These are phyloP conservation scores for Camelina neglecta DNA, from an alignment of 345 rosid species.

Conservation along the genomic window DNA sequence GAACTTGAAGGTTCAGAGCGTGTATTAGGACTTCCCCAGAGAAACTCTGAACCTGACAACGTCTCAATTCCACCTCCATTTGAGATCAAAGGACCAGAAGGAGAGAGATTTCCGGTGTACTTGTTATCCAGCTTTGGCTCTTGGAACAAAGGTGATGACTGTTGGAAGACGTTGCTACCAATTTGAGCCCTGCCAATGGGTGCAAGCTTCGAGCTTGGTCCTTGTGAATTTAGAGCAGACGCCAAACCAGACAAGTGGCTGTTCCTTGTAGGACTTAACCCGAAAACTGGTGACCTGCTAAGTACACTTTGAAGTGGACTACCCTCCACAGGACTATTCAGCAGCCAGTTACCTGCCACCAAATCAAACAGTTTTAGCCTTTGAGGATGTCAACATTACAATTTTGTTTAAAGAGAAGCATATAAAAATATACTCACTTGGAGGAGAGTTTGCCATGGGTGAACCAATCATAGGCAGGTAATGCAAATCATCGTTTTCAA, in stretches of 20 bases:
- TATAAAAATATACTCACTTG: slow-evolving; percentile 25
- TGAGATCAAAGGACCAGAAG: slow-evolving; percentile 56
- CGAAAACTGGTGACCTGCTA: slow-evolving; percentile 60
- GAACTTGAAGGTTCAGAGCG: slow-evolving; percentile 61
- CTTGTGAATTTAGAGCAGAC: slow-evolving; percentile 61
- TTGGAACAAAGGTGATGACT: slow-evolving; percentile 59
- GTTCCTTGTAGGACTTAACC: slow-evolving; percentile 55
- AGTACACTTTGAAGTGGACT: slow-evolving; percentile 55
- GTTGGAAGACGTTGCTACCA: slow-evolving; percentile 47
- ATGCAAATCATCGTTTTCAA: slow-evolving; percentile 68
- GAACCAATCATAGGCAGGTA: slow-evolving; percentile 65
- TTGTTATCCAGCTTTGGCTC: slow-evolving; percentile 58
- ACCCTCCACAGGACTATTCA: slow-evolving; percentile 68
- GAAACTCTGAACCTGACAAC: slow-evolving; percentile 85
- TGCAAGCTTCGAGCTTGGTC: slow-evolving; percentile 59
- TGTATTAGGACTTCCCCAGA: slow-evolving; percentile 85
- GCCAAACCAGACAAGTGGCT: slow-evolving; percentile 66
- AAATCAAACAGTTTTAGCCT: slow-evolving; percentile 26
- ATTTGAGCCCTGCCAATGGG: slow-evolving; percentile 60
- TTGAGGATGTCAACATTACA: slow-evolving; percentile 14
- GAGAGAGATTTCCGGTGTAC: slow-evolving; percentile 51
- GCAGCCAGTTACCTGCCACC: slow-evolving; percentile 66
- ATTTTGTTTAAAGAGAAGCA: slow-evolving; percentile 10
- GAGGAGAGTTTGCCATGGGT: slow-evolving; percentile 65
- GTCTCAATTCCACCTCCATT: slow-evolving; percentile 61